Evolutionary conservation across 352 stramenopile species (phyloP).

Genomic region (Pythium myriotylum): DNA sequence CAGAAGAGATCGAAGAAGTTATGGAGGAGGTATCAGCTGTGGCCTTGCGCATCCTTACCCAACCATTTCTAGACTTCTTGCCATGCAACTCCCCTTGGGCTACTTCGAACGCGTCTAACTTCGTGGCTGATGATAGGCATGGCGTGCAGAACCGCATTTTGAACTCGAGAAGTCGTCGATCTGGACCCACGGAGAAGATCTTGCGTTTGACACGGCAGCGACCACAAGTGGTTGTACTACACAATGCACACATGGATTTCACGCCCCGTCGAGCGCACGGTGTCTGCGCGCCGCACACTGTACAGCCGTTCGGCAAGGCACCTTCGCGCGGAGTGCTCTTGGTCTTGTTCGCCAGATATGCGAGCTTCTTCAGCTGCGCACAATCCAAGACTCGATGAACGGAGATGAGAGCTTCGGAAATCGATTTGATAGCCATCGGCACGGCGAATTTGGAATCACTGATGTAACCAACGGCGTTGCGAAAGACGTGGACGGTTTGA

Average conservation of each 20-base stretch:
- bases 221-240: slow-evolving; percentile 6
- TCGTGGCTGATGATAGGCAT: not conserved
- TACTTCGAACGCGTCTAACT: not conserved
- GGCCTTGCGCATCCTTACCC: too few relatives aligned
- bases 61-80: not conserved
- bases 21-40: too few relatives aligned
- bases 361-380: slow-evolving; percentile 56
- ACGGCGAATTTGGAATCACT: slow-evolving; percentile 27
- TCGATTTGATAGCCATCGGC: slow-evolving; percentile 36
- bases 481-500: slow-evolving; percentile 3
- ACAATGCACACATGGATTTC: slow-evolving; percentile 10
- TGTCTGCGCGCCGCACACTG: slow-evolving; percentile 4
- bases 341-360: slow-evolving; percentile 35
- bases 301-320: not conserved
- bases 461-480: not conserved
- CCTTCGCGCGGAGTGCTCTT: too few relatives aligned
- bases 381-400: slow-evolving; percentile 40
- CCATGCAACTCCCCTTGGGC: slow-evolving; percentile 1
- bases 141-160: slow-evolving; percentile 14
- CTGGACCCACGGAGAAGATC: not conserved
- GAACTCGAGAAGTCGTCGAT: not conserved
- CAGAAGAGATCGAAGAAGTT: too few relatives aligned
- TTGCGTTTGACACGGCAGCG: slow-evolving; percentile 5
- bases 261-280: slow-evolving; percentile 2
- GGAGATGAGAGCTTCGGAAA: slow-evolving; percentile 38